A percentile compares a stretch with the other conserved stretches of the same genome.
Conservation (phyloP, 495 filamentous ascomycete genomes). For the Lasiosphaeria hispida region DNA sequence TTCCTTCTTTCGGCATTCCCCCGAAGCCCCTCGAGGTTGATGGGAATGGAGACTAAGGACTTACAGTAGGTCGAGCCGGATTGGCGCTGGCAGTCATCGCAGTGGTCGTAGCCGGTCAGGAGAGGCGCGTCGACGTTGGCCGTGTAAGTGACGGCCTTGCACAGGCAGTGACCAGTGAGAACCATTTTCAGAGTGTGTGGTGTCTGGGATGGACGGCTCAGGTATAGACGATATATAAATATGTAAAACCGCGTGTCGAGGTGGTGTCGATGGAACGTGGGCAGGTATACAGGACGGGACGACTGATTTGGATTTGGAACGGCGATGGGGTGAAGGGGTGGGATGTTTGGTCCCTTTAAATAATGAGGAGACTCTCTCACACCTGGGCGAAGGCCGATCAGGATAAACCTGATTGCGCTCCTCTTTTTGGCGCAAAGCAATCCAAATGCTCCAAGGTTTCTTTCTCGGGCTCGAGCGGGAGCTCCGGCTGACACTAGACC, state of each 20-base stretch:
- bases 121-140: constrained; percentile 53
- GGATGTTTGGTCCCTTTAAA: no score
- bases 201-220: not conserved
- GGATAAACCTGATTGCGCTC: no score
- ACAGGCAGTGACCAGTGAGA: constrained; percentile 68
- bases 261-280: not conserved
- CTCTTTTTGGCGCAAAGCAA: no score
- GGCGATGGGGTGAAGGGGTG: no score
- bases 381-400: no score
- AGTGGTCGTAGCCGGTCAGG: constrained; percentile 65
- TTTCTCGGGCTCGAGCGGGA: not conserved
- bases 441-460: no score
- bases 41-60: constrained; percentile 10
- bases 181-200: constrained; percentile 48
- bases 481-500: not conserved
- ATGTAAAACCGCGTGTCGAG: not conserved
- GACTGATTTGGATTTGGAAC: not conserved
- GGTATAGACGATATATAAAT: not conserved
- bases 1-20: no score
- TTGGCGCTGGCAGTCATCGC: constrained; percentile 71
- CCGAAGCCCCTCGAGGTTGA: no score
- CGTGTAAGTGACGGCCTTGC: constrained; percentile 65
- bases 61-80: constrained; percentile 66
- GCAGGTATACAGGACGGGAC: not conserved
- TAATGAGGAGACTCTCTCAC: no score